Evolutionary conservation across 352 stramenopile species (phyloP), one percentile per base, ranked within the genome.

Genomic region (Globisporangium echinulatum): DNA sequence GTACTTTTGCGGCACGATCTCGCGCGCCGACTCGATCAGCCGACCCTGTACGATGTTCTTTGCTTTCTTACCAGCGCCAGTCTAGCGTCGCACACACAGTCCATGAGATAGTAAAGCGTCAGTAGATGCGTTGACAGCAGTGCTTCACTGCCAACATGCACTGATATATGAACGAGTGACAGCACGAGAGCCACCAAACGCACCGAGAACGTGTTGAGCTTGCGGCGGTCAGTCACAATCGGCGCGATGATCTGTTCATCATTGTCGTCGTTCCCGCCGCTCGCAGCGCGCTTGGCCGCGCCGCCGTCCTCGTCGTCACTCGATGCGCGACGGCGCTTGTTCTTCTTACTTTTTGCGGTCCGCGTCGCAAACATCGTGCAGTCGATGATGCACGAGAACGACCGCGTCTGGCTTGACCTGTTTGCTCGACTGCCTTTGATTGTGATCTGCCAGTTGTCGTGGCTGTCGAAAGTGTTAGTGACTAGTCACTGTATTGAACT

Each of bases 1-100:
- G 67, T 92, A 93, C 49, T 84, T 65, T 56, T 92, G 78, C 25
- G 79, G 84, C 15, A 92, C 82, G 49, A 90, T 75, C 63, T 93
- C 74, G 38, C 84, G 84, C 63, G 77, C 74, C 3, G 84, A 93
- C 61, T 85, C 74, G 63, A 92, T 72, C 36, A 81, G 67, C 38
- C 56, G 71, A 17, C 67, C 72, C 54, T 90, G 69, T 37, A 92
- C 67, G 49, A 84, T 66, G 52, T 90, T 90, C 57, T 82, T 81
- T 51, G 60, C 58, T 38, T 74, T 77, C 72, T 90, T 90, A 10
- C 56, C 63, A 5, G 64, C 49, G 14, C 75, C 75, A 58, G 79
- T 90, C 78, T 90, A 17, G 8, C 7, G 7, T 8, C 25, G 4
- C 49, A 40, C 25, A 54, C 5, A n/a, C 15, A 52, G 7, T 37